Evolutionary conservation across 495 filamentous ascomycete species (phyloP), one percentile per base, ranked within the genome.

Genomic region (Penicillium silybi): DNA sequence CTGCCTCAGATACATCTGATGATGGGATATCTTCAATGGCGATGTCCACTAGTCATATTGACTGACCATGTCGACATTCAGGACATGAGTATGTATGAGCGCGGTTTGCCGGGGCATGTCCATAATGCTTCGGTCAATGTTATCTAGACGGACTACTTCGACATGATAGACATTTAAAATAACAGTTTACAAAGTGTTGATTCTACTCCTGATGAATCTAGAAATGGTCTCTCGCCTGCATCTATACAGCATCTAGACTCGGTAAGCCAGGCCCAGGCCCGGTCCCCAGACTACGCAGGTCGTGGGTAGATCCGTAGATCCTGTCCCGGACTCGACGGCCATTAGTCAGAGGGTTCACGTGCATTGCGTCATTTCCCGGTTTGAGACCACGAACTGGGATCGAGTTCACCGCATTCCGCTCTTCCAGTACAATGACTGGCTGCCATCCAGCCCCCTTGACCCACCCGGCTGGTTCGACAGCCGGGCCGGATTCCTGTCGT

Each of bases 401-500:
- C 38, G 26, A 13, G 29, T 32, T 29, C 18, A 18, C 46, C 17
- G 35, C 46, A 41, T 47, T 27, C 4, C 6, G 23, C 13, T 23
- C 29, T 23, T 3, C 2, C 4, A 2, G 4, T 26, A 4, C 16
- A 25, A 23, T 39, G 46, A 48, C 20, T 48, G 46, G 46, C 22
- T 27, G n/a, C 29, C 22, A 15, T 15, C 15, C 34, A 40, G 34
- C 10, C 10, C 23, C 19, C 38, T 38, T 1, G 29, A 48, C 46
- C 22, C 18, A 9, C 8, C 15, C 29, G 29, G 29, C 29, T 40
- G 26, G 6, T 22, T 11, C 25, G 44, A 43, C 44, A 42, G 41
- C 27, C 46, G 23, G 52, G 47, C 34, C 47, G 23, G 10, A 43
- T 44, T 54, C 44, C 58, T 57, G 47, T 56, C 54, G 53, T 57